Evolutionary conservation across 176 grass and related monocot genomes (phyloP).

Genomic region (Aegilops speltoides): DNA sequence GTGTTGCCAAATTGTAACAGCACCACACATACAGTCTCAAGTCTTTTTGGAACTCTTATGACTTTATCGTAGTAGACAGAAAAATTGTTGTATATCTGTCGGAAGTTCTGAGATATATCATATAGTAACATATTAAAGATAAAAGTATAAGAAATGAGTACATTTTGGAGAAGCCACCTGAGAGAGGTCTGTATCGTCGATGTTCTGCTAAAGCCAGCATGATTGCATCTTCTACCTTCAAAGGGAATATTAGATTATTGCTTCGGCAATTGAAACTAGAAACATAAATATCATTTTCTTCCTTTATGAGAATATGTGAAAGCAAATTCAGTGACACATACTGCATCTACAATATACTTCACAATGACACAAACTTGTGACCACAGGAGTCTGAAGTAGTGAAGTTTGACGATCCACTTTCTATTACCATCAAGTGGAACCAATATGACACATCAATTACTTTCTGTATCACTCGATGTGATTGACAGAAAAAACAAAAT

Average conservation of each 20-base stretch:
- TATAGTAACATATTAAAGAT: slow-evolving; percentile 39
- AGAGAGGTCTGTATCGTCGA: slow-evolving; percentile 68
- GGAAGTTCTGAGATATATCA: slow-evolving; percentile 8
- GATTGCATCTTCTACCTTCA: slow-evolving; percentile 95
- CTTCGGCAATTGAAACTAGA: slow-evolving; percentile 15
- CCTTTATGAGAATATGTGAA: slow-evolving; percentile 25
- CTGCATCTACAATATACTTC: slow-evolving; percentile 25
- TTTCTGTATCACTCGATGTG: background rate
- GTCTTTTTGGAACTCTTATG: background rate
- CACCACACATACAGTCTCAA: background rate
- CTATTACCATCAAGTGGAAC: background rate
- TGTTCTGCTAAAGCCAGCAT: slow-evolving; percentile 82
- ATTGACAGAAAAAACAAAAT: slow-evolving; percentile 13
- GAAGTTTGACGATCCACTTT: background rate
- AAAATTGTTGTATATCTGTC: background rate
- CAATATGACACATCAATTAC: background rate
- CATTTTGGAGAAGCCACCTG: slow-evolving; percentile 66
- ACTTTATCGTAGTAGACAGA: background rate
- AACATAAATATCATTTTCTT: slow-evolving; percentile 7
- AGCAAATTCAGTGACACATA: slow-evolving; percentile 1
- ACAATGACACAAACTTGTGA: slow-evolving; percentile 18
- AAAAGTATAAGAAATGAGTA: slow-evolving; percentile 65
- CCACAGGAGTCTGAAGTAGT: background rate
- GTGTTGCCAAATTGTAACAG: background rate
- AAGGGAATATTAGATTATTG: slow-evolving; percentile 28